Base-by-base conservation (phyloP, 345 rosid genomes). In the Aquilaria yunnanensis region DNA sequence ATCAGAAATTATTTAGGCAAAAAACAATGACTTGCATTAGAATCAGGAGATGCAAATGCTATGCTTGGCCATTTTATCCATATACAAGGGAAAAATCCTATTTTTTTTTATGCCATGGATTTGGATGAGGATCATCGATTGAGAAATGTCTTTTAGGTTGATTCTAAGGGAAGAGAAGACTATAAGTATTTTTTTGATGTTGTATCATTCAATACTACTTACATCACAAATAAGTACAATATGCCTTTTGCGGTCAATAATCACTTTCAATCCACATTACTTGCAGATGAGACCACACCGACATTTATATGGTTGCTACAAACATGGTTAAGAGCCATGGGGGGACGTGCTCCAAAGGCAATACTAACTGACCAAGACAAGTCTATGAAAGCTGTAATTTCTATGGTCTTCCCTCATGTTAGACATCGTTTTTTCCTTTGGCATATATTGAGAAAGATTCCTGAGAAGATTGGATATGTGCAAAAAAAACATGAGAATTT, bases 121-220 rank as follows among this genome's bases (percentile, higher is more conserved):
- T 16, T 16, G 23, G 23, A 16, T 50, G 56, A 52, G 10, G 78
- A 78, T 48, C 50, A 43, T 30, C 70, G 61, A 49, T 47, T 83
- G 59, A 76, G 67, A 67, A 83, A 72, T 62, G 63, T 76, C 32
- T 53, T 78, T 46, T 83, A 85, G 88, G 64, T 78, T 33, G 83
- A 83, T 66, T 68, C 70, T 10, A 83, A 80, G 72, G 72, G 79
- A 10, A 76, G 81, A 67, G 72, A 78, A 12, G 81, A 78, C 57
- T 83, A 80, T 37, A 14, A 43, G 14, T 68, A 65, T 10, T 80
- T 80, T 67, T 67, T 64, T 68, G 85, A 80, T 63, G 75, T 70
- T 71, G 85, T 80, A 30, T 76, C 69, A 13, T 74, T 16, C 23
- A 16, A 80, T 51, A 72, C 77, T 33, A 66, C 65, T 64, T 83